Percentiles rank a stretch among this genome's conserved stretches.
Conservation (phyloP, 441 rosid genomes). For the Gossypium gossypioides region DNA sequence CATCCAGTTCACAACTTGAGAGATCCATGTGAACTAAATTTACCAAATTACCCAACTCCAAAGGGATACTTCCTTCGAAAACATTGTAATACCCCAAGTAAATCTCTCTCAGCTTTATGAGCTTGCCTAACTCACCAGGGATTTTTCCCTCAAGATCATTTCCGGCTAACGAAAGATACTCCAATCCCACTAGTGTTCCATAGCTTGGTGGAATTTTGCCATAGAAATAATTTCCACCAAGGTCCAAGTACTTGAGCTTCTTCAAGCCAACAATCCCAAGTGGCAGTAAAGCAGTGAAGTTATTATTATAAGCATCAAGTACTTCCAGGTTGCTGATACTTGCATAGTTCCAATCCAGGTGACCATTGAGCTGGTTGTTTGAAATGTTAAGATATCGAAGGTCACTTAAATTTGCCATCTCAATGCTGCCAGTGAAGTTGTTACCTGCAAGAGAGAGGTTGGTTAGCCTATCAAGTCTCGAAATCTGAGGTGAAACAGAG, state of each 20-base stretch:
- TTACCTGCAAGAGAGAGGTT: constrained; percentile 37
- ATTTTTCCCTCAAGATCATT: constrained; percentile 39
- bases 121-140: constrained; percentile 39
- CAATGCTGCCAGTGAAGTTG: constrained; percentile 32
- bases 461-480: constrained; percentile 28
- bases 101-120: constrained; percentile 32
- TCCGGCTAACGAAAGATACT: constrained; percentile 37
- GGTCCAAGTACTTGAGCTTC: constrained; percentile 33
- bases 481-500: constrained; percentile 29
- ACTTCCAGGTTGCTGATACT: constrained; percentile 26
- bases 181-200: constrained; percentile 25
- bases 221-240: constrained; percentile 38
- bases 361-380: constrained; percentile 36
- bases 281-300: constrained; percentile 32
- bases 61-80: constrained; percentile 40
- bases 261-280: constrained; percentile 24
- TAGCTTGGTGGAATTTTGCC: constrained; percentile 34
- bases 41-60: constrained; percentile 31
- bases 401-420: constrained; percentile 18
- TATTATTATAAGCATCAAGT: constrained; percentile 37
- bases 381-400: constrained; percentile 38
- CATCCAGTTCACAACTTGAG: constrained; percentile 34
- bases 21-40: constrained; percentile 37
- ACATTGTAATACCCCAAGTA: constrained; percentile 35
- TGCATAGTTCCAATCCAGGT: constrained; percentile 34